These are phyloP conservation scores for Sungouiozyma ichnusensis DNA, from an alignment of 805 yeast genomes.

Conservation along the genomic window DNA sequence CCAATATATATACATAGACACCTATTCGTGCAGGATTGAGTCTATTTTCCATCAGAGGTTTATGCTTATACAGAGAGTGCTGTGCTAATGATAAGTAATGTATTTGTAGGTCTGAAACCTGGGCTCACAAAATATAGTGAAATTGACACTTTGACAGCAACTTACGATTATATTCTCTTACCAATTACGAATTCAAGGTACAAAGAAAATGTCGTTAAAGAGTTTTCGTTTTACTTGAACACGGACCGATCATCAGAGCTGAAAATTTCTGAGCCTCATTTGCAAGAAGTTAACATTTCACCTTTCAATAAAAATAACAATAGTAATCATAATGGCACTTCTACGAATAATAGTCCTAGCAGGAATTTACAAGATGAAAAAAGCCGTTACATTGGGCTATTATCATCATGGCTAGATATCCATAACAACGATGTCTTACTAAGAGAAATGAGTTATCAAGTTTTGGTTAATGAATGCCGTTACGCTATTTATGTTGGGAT, in stretches of 20 bases:
- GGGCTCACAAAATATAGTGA: slow-evolving; percentile 20
- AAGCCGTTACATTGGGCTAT: slow-evolving; percentile 38
- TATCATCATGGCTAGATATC: slow-evolving; percentile 62
- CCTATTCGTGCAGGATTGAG: no score
- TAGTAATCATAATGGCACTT: no score
- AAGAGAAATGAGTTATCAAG: slow-evolving; percentile 46
- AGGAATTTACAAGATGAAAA: slow-evolving; percentile 6
- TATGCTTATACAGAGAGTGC: neutral
- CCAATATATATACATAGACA: no score
- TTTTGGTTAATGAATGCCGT: slow-evolving; percentile 45
- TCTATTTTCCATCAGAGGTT: no score
- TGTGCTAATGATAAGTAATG: slow-evolving; percentile 22
- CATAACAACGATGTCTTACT: slow-evolving; percentile 42
- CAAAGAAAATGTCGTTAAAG: slow-evolving; percentile 32
- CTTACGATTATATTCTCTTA: slow-evolving; percentile 41
- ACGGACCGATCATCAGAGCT: slow-evolving; percentile 6
- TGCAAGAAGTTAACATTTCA: slow-evolving; percentile 26
- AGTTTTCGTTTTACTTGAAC: slow-evolving; percentile 14
- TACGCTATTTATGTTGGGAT: slow-evolving; percentile 53
- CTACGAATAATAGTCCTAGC: no score
- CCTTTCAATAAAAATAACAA: slow-evolving; percentile 21
- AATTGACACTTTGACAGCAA: slow-evolving; percentile 10
- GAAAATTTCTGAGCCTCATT: slow-evolving; percentile 22
- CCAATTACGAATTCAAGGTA: slow-evolving; percentile 46
- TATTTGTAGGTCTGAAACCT: slow-evolving; percentile 40